phyloP scores from a whole-genome alignment of 192 early-diverging fungal genomes.

The Tieghemiomyces parasiticus region DNA sequence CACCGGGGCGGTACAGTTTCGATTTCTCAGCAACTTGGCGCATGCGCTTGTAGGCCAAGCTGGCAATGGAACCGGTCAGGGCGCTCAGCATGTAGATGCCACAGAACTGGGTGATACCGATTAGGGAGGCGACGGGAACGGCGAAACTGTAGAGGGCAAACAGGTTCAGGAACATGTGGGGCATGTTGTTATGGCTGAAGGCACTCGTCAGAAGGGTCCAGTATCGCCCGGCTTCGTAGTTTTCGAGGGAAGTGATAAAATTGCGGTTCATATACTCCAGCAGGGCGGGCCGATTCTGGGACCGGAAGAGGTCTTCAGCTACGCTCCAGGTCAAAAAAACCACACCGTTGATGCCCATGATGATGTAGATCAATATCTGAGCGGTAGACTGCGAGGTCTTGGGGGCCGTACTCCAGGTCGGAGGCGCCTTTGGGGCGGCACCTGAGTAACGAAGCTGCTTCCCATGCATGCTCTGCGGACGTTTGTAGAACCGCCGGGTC shows the following conservation, averaged over 20 bases:
- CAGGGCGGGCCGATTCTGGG: constrained; percentile 15
- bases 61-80: constrained; percentile 17
- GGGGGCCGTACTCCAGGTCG: too few species aligned
- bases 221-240: constrained; percentile 18
- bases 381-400: too few species aligned
- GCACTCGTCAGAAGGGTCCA: constrained; percentile 31
- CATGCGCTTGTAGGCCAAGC: constrained; percentile 14
- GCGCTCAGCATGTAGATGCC: constrained; percentile 23
- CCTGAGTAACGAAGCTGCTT: too few species aligned
- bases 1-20: constrained; percentile 6
- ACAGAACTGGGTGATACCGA: constrained; percentile 19
- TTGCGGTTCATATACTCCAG: constrained; percentile 18
- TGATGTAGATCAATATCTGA: constrained; percentile 12
- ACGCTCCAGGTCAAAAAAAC: constrained; percentile 23
- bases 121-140: constrained; percentile 15
- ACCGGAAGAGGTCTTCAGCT: constrained; percentile 11
- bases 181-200: constrained; percentile 26
- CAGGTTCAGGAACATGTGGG: constrained; percentile 29
- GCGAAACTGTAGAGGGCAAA: constrained; percentile 29
- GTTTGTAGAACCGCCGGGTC: too few species aligned
- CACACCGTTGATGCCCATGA: constrained; percentile 22
- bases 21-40: constrained; percentile 13
- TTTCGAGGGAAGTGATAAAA: constrained; percentile 20
- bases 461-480: too few species aligned
- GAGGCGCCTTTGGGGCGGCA: too few species aligned